These are phyloP conservation scores for Sugiyamaella paludigena DNA, from an alignment of 1,139 yeast species.

Conservation along the genomic window DNA sequence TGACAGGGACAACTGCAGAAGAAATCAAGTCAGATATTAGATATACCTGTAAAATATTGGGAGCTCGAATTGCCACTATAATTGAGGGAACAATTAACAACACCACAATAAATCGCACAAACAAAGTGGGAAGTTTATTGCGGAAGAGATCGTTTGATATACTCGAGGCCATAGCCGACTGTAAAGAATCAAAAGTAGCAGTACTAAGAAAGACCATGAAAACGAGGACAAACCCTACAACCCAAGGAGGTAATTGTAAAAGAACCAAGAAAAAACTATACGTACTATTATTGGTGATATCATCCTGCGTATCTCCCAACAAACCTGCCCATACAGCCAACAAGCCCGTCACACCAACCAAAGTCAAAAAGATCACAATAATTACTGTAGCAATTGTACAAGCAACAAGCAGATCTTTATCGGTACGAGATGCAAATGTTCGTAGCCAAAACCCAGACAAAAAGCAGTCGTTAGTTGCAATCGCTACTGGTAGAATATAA, in stretches of 20 bases:
- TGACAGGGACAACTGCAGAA: slow-evolving; percentile 80
- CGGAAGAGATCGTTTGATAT: slow-evolving; percentile 87
- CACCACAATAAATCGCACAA: slow-evolving; percentile 70
- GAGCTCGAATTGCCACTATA: slow-evolving; percentile 78
- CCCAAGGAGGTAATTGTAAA: slow-evolving; percentile 80
- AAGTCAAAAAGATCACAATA: slow-evolving; percentile 59
- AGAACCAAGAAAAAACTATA: slow-evolving; percentile 62
- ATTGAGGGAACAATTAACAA: slow-evolving; percentile 78
- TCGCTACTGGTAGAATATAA: slow-evolving; percentile 80
- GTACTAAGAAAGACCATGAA: slow-evolving; percentile 74
- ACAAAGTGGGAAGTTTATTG: slow-evolving; percentile 65
- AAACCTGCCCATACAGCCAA: slow-evolving; percentile 90
- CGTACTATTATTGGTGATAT: slow-evolving; percentile 59
- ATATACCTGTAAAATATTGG: slow-evolving; percentile 79
- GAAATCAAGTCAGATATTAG: slow-evolving; percentile 88
- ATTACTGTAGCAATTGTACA: slow-evolving; percentile 70
- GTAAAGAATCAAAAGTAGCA: slow-evolving; percentile 85
- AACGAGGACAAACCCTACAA: slow-evolving; percentile 76
- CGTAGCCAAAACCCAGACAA: slow-evolving; percentile 93
- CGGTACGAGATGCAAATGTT: slow-evolving; percentile 81
- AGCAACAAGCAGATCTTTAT: slow-evolving; percentile 73
- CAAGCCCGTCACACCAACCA: slow-evolving; percentile 81
- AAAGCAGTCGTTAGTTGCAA: slow-evolving; percentile 85
- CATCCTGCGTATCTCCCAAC: slow-evolving; percentile 49
- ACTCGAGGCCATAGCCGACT: slow-evolving; percentile 85